Percentiles rank a stretch among this genome's conserved stretches.
phyloP scores from a whole-genome alignment of 495 filamentous ascomycete species.

The Neurospora sp. region DNA sequence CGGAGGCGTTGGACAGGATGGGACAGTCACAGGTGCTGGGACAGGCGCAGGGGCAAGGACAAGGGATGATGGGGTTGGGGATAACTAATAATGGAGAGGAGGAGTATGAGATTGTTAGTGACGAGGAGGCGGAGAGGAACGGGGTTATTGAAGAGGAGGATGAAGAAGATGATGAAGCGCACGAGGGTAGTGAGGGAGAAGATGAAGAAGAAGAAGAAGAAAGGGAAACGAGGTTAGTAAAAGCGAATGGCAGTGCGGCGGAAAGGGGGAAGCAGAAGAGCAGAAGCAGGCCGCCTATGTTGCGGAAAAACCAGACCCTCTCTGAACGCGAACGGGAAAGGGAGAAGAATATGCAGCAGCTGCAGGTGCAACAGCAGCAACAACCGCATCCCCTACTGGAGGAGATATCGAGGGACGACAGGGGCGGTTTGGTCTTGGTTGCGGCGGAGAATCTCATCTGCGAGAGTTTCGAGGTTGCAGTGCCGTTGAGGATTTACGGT shows the following conservation, averaged over 20 bases:
- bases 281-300: not conserved
- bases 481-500: slow-evolving; percentile 77
- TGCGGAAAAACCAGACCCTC: not conserved
- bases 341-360: not conserved
- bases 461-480: slow-evolving; percentile 82
- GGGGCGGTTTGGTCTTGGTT: slow-evolving; percentile 54
- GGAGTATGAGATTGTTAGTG: not conserved
- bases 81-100: slow-evolving; percentile 2
- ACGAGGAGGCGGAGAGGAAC: not conserved
- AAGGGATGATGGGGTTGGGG: not conserved
- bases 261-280: not conserved
- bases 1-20: not conserved
- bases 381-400: slow-evolving; percentile 39
- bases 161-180: slow-evolving; percentile 6
- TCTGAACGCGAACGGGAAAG: slow-evolving; percentile 1
- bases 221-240: not conserved
- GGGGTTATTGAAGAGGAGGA: slow-evolving; percentile 2
- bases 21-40: slow-evolving; percentile 1
- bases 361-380: not conserved
- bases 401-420: slow-evolving; percentile 59
- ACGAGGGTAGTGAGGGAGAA: slow-evolving; percentile 1
- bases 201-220: not conserved
- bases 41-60: not conserved
- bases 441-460: slow-evolving; percentile 67
- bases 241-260: not conserved